Percentiles rank a stretch among this genome's conserved stretches.
These are phyloP conservation scores for Marasmius tenuissimus DNA, from an alignment of 1,284 basidiomycete species.

Conservation along the genomic window DNA sequence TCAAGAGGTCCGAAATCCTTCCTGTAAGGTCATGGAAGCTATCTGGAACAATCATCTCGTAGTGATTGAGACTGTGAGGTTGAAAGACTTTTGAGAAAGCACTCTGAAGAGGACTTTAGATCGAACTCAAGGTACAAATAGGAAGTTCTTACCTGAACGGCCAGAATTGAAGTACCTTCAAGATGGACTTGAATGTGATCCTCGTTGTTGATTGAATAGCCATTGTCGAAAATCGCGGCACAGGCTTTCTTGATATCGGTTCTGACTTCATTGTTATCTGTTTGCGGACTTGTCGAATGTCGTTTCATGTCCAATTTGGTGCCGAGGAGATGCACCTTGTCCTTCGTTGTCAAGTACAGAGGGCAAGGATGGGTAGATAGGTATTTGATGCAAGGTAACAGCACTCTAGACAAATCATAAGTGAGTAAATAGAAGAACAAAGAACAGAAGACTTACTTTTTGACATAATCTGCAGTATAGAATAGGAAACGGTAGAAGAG, in stretches of 20 bases:
- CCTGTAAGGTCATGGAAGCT: not conserved
- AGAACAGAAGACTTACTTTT: too few relatives aligned
- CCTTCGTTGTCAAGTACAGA: not conserved
- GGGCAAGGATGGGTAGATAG: conserved; percentile 1
- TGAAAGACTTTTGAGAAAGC: not conserved
- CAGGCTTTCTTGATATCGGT: conserved; percentile 8
- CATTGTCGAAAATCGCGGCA: conserved; percentile 14
- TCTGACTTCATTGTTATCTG: not conserved
- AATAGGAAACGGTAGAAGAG: conserved; percentile 30
- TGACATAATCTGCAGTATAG: conserved; percentile 35
- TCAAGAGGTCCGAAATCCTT: not conserved
- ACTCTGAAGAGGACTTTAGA: too few relatives aligned
- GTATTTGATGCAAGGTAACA: conserved; percentile 15
- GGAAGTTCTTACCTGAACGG: too few relatives aligned
- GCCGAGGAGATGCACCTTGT: not conserved
- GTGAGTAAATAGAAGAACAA: too few relatives aligned
- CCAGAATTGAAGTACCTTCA: conserved; percentile 6
- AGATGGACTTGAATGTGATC: conserved; percentile 13
- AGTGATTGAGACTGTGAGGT: not conserved
- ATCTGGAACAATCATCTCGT: not conserved
- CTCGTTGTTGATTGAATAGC: conserved; percentile 11
- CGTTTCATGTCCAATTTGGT: not conserved
- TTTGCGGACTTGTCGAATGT: conserved; percentile 11
- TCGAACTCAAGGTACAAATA: too few relatives aligned
- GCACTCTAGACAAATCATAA: too few relatives aligned